A percentile compares a stretch with the other conserved stretches of the same genome.
Conservation (phyloP, 345 rosid genomes). For the Sisymbrium irio region DNA sequence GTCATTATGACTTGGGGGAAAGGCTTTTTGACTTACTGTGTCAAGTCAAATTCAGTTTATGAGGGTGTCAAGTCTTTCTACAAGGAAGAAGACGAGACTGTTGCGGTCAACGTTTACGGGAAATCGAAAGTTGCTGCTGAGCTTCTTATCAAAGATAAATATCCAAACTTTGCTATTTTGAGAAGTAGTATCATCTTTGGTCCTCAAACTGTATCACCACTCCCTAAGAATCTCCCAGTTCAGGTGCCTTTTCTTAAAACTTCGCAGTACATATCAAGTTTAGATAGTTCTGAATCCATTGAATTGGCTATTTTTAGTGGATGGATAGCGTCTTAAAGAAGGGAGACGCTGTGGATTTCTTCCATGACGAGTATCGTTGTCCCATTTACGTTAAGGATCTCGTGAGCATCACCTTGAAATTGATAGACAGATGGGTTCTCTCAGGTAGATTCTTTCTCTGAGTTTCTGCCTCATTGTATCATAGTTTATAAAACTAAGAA, state of each 20-base stretch:
- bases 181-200: conserved; percentile 90
- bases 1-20: not conserved
- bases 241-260: conserved; percentile 46
- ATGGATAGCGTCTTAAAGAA: conserved; percentile 66
- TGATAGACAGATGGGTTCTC: conserved; percentile 53
- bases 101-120: conserved; percentile 80
- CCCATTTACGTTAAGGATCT: conserved; percentile 86
- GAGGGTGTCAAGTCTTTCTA: conserved; percentile 83
- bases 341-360: conserved; percentile 66
- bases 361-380: conserved; percentile 84
- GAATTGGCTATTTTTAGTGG: conserved; percentile 53
- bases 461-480: not conserved
- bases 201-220: conserved; percentile 82
- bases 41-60: conserved; percentile 49
- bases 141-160: conserved; percentile 54
- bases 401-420: conserved; percentile 42
- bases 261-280: not conserved
- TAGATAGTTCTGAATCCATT: not conserved
- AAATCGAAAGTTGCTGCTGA: conserved; percentile 88
- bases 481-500: not conserved
- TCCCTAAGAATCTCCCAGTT: conserved; percentile 81
- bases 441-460: conserved; percentile 43
- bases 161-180: conserved; percentile 65
- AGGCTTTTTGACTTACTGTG: not conserved
- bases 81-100: conserved; percentile 82